Conservation (phyloP, 78 protist species). For the Chrysochromulina tobinii region DNA sequence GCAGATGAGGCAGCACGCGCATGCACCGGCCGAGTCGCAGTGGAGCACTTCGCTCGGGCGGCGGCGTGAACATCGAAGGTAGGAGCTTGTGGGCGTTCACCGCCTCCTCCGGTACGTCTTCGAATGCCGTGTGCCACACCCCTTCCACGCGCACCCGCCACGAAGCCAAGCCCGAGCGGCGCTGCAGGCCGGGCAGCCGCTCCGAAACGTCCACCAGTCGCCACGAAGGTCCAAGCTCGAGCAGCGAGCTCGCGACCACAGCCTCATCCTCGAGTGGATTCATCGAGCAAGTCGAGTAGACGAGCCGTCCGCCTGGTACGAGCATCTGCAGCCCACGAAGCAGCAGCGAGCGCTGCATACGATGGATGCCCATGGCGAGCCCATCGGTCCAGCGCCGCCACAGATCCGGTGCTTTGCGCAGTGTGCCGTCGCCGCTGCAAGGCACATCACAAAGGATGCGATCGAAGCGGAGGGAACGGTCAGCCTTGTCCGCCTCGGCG, state of each 20-base stretch:
- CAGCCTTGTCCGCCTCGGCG: background rate
- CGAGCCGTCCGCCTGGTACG: slow-evolving; percentile 26
- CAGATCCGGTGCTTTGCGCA: slow-evolving; percentile 64
- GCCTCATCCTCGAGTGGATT: slow-evolving; percentile 71
- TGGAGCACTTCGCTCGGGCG: background rate
- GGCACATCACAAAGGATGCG: slow-evolving; percentile 75
- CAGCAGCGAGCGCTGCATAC: background rate
- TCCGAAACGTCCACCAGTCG: slow-evolving; percentile 71
- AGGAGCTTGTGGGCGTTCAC: background rate
- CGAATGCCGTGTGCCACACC: background rate
- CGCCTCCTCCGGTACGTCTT: background rate
- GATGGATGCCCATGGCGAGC: slow-evolving; percentile 58
- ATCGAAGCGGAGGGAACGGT: slow-evolving; percentile 32
- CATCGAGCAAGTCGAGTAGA: slow-evolving; percentile 69
- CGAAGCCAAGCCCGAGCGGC: slow-evolving; percentile 67
- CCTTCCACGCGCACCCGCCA: slow-evolving; percentile 65
- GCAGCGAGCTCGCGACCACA: slow-evolving; percentile 5
- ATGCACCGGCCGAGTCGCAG: slow-evolving; percentile 16
- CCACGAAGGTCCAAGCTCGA: background rate
- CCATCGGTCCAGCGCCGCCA: slow-evolving; percentile 83
- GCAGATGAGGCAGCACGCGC: slow-evolving; percentile 66
- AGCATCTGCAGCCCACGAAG: slow-evolving; percentile 72
- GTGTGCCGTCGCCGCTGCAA: slow-evolving; percentile 69
- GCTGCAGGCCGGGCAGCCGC: slow-evolving; percentile 64
- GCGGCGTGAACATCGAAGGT: slow-evolving; percentile 12